These are phyloP conservation scores for Penicillium paradoxum DNA, from an alignment of 495 filamentous ascomycete species.

Conservation along the genomic window DNA sequence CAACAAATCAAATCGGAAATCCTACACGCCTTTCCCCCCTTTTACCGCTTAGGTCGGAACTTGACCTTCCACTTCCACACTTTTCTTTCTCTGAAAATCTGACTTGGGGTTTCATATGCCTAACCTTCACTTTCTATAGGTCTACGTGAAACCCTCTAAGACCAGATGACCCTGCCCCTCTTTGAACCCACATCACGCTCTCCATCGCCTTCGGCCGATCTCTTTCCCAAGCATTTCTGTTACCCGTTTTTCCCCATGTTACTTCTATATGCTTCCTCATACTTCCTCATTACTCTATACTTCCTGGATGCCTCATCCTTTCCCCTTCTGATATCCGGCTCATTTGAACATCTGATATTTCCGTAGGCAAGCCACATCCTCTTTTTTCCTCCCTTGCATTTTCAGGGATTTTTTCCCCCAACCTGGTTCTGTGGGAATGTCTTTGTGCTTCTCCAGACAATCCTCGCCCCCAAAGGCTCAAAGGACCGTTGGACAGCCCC, in stretches of 20 bases:
- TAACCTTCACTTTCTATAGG: neutral
- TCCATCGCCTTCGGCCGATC: neutral
- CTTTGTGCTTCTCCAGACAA: neutral
- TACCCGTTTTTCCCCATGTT: constrained; percentile 1
- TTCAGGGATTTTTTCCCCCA: neutral
- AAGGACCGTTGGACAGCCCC: neutral
- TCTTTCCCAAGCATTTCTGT: neutral
- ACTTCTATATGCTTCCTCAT: neutral
- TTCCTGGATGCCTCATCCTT: neutral
- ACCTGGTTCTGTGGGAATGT: neutral
- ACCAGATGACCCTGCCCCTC: constrained; percentile 4
- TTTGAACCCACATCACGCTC: neutral
- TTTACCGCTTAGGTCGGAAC: constrained; percentile 4
- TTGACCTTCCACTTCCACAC: neutral
- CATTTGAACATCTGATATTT: neutral
- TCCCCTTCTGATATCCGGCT: neutral
- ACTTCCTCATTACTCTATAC: neutral
- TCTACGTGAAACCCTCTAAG: neutral
- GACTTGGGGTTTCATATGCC: neutral
- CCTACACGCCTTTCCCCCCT: constrained; percentile 8
- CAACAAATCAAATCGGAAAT: constrained; percentile 18
- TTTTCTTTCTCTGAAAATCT: neutral
- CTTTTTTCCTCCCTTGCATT: neutral
- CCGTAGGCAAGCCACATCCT: neutral
- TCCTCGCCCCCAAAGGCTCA: no score